Base-by-base conservation (phyloP, 1,284 basidiomycete species). In the Trametes versicolor region DNA sequence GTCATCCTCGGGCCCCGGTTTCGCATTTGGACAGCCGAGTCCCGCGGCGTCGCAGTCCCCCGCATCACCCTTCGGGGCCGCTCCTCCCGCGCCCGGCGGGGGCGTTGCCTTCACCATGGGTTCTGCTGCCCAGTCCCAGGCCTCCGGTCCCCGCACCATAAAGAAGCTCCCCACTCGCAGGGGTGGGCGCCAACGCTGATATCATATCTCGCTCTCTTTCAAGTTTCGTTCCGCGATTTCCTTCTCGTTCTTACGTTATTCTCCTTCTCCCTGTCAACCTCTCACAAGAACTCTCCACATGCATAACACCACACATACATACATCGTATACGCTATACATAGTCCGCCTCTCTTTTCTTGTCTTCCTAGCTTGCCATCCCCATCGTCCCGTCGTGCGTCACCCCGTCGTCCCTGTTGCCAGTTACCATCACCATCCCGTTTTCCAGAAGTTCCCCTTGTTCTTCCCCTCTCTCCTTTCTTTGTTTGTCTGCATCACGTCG, bases 91-190 rank as follows among this genome's bases (percentile, higher is more conserved):
- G 34, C 23, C 62, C 17, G 61, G 52, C 9, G 72, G 73, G 39
- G 71, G 69, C 15, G 66, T 75, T 5, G 36, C 73, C 55, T 79
- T 79, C 71, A 78, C 73, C 10, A 75, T 79, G 47, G 78, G 78
- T 5, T 71, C 78, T 15, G 73, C 75, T 4, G 57, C 71, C 19
- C 60, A 68, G 10, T 53, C 68, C 4, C 59, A 70, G 39, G 45
- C 69, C 12, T 48, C 63, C 5, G 68, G 67, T 37, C 50, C 62
- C 10, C 70, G 78, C 6, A 68, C 58, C 21, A 67, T 75, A 41
- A 79, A 75, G 74, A 77, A 75, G 54, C 67, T 79, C 52, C 78
- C 78, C 10, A 76, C 54, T 55, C 75, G 77, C 29, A 60, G 76
- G 19, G 72, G 71, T 48, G 72, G 63, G 39, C 74, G 75, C 23